Evolutionary conservation across 1,284 basidiomycete species (phyloP).

Genomic region (Fomitopsis palustris): DNA sequence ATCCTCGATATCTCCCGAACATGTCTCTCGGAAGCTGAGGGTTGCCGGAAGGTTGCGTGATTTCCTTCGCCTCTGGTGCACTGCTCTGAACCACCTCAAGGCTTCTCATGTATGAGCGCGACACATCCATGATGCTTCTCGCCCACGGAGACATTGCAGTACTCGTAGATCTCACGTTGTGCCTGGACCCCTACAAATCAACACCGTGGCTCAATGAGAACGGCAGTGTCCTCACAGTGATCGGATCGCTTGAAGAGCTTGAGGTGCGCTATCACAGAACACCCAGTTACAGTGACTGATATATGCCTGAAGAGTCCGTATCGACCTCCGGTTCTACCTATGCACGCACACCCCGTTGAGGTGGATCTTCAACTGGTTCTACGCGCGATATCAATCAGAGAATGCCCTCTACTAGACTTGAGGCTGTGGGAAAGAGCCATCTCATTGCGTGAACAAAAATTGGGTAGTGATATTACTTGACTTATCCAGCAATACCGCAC

Average conservation of each 20-base stretch:
- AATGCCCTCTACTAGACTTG: conserved; percentile 42
- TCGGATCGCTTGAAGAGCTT: conserved; percentile 52
- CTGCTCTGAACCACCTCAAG: conserved; percentile 29
- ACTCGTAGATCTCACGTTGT: conserved; percentile 51
- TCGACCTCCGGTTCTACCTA: conserved; percentile 12
- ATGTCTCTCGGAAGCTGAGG: conserved; percentile 16
- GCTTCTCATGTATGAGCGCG: conserved; percentile 48
- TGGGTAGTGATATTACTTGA: background rate
- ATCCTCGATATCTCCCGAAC: conserved; percentile 10
- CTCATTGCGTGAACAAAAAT: conserved; percentile 11
- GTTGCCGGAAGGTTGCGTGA: conserved; percentile 16
- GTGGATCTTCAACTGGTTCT: conserved; percentile 41
- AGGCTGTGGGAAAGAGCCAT: conserved; percentile 41
- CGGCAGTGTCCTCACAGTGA: conserved; percentile 44
- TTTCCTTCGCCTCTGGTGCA: conserved; percentile 4
- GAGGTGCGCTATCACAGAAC: conserved; percentile 31
- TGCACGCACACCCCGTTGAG: conserved; percentile 16
- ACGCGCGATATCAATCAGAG: conserved; percentile 46
- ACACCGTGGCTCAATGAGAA: conserved; percentile 47
- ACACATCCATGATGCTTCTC: conserved; percentile 42
- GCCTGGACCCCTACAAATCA: conserved; percentile 34
- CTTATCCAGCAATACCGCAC: too few relatives aligned
- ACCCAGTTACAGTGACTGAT: background rate
- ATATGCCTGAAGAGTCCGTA: conserved; percentile 8
- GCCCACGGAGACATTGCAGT: conserved; percentile 43